These are phyloP conservation scores for Cytospora piceicola DNA, from an alignment of 2,329 filamentous ascomycete genomes.

Conservation along the genomic window DNA sequence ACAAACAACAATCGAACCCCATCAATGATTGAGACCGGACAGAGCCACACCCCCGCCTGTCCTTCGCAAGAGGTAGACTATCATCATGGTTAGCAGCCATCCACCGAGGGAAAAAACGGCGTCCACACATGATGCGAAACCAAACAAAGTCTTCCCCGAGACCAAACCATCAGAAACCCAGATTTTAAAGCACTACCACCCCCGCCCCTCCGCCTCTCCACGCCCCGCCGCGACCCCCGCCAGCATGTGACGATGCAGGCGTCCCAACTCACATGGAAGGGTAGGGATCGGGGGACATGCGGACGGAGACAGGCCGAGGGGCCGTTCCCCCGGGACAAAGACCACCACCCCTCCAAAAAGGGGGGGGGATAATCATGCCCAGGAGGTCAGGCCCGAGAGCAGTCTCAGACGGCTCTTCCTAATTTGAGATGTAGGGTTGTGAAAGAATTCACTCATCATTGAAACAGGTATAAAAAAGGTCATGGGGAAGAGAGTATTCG, in stretches of 20 bases:
- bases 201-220: slow-evolving; percentile 36
- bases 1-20: neutral
- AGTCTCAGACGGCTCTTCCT: slow-evolving; percentile 51
- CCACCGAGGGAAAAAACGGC: neutral
- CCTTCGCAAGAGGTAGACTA: neutral
- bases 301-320: slow-evolving; percentile 26
- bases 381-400: slow-evolving; percentile 32
- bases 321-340: slow-evolving; percentile 4
- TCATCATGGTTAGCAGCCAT: neutral
- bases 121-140: neutral
- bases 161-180: slow-evolving; percentile 43
- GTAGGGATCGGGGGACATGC: slow-evolving; percentile 27
- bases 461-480: slow-evolving; percentile 13
- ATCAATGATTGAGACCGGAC: neutral
- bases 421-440: slow-evolving; percentile 40
- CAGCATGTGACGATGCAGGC: slow-evolving; percentile 44
- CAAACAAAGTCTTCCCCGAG: neutral
- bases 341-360: neutral
- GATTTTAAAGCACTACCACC: slow-evolving; percentile 45
- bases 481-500: neutral
- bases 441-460: slow-evolving; percentile 43
- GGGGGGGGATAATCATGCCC: neutral
- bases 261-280: slow-evolving; percentile 30
- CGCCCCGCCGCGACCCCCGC: slow-evolving; percentile 34
- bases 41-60: neutral